Evolutionary conservation across 352 stramenopile species (phyloP), one percentile per base, ranked within the genome.

Genomic region (Pythium periplocum): DNA sequence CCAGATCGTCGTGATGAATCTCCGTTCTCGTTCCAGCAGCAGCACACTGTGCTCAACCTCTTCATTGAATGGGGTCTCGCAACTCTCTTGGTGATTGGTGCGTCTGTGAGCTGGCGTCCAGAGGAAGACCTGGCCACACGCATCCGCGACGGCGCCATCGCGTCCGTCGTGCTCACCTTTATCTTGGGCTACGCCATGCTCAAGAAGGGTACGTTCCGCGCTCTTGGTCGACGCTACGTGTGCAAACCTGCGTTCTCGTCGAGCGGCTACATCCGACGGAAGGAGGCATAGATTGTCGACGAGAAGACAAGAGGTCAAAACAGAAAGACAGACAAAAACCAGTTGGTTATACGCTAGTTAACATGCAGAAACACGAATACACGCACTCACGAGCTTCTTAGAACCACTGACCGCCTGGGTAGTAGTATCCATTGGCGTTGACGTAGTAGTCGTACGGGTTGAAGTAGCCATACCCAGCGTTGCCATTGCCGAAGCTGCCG

Each of bases 171-270:
- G 31, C 51, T 87, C 9, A 73, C 89, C 46, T 53, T 51, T 26
- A 62, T 75, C 32, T 78, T 73, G 38, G 73, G 64, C 34, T 84
- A 92, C 58, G 59, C 87, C 12, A 80, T 94, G 48, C 55, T 94
- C 39, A 94, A 92, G 68, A 92, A 92, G 59, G 83, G 83, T 8
- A 82, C 73, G 54, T 83, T 90, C 61, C 83, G 83, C 48, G 75
- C 79, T 36, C 69, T 94, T 32, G 83, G 83, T 7, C 70, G 83
- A 2, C 75, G 81, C 37, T 92, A 90, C 67, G 83, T 94, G 45
- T 91, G 79, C 70, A 94, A 94, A 59, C 83, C 83, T 32, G 75
- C 81, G 35, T 92, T 94, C 58, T 88, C 75, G 58, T 92, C 81
- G 41, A 94, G 79, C 49, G 81, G 83, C 41, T 94, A 94, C 66